Conservation (phyloP, 2,329 filamentous ascomycete genomes). For the Dactylellina cionopaga region DNA sequence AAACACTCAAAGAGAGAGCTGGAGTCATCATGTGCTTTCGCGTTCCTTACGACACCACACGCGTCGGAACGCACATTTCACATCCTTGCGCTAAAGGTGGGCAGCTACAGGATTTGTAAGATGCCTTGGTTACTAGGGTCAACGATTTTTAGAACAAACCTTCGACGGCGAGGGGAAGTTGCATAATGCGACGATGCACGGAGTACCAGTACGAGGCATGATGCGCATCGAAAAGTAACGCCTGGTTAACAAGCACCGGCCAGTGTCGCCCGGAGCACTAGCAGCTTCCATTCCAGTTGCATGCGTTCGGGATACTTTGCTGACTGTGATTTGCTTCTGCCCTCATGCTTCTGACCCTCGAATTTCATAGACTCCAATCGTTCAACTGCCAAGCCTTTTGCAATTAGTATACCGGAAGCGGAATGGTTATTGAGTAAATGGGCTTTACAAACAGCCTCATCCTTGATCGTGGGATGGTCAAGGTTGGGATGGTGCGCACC, state of each 20-base stretch:
- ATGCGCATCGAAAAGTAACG: conserved; percentile 21
- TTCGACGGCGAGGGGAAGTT: neutral
- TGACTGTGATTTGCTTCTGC: conserved; percentile 35
- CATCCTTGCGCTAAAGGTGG: conserved; percentile 21
- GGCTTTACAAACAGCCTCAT: conserved; percentile 14
- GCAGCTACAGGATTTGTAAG: conserved; percentile 32
- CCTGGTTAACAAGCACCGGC: conserved; percentile 35
- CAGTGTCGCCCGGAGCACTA: conserved; percentile 26
- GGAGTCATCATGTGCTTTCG: conserved; percentile 51
- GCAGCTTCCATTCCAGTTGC: conserved; percentile 38
- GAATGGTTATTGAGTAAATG: conserved; percentile 29
- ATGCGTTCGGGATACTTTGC: conserved; percentile 8
- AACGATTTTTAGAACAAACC: neutral
- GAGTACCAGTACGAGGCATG: conserved; percentile 43
- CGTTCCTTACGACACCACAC: conserved; percentile 11
- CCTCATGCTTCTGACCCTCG: neutral
- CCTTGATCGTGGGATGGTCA: conserved; percentile 15
- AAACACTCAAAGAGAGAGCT: neutral
- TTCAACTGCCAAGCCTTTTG: conserved; percentile 10
- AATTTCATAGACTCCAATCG: conserved; percentile 31
- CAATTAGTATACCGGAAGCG: conserved; percentile 39
- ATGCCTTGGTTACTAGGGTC: conserved; percentile 2
- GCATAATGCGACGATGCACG: conserved; percentile 6
- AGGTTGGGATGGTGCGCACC: conserved; percentile 18
- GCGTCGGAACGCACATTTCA: conserved; percentile 14